These are phyloP conservation scores for Cryptococcus hybrid DNA, from an alignment of 1,284 basidiomycete species.

Conservation along the genomic window DNA sequence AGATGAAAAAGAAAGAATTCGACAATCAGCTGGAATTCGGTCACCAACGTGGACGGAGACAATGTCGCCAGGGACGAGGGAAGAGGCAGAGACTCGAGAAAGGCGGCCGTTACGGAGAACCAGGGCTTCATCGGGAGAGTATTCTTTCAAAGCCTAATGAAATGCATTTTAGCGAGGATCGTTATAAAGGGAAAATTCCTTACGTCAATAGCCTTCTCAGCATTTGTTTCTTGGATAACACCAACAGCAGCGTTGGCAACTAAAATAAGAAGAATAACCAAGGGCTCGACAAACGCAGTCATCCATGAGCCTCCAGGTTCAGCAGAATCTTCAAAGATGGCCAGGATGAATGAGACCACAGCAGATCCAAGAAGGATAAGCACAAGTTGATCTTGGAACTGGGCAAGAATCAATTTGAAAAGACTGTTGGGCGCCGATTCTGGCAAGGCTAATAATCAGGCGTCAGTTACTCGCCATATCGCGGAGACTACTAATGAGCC, in stretches of 20 bases:
- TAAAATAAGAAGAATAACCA: slow-evolving; percentile 89
- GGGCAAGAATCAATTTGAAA: slow-evolving; percentile 91
- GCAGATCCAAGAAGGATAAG: slow-evolving; percentile 91
- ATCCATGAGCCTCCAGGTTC: slow-evolving; percentile 59
- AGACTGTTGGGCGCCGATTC: slow-evolving; percentile 87
- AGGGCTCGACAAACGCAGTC: slow-evolving; percentile 85
- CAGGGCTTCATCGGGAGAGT: slow-evolving; percentile 91
- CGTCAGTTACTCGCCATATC: not conserved
- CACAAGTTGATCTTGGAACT: slow-evolving; percentile 97
- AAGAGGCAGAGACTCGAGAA: slow-evolving; percentile 73
- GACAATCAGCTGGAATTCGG: slow-evolving; percentile 90
- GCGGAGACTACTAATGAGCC: not conserved
- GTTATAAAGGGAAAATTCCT: slow-evolving; percentile 43
- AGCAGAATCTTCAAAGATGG: slow-evolving; percentile 71
- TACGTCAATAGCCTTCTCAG: slow-evolving; percentile 92
- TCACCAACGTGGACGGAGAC: slow-evolving; percentile 86
- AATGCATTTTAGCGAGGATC: not conserved
- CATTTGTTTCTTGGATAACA: slow-evolving; percentile 91
- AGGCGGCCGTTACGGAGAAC: slow-evolving; percentile 73
- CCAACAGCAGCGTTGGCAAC: slow-evolving; percentile 92
- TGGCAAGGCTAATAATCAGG: slow-evolving; percentile 64
- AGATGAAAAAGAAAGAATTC: slow-evolving; percentile 81
- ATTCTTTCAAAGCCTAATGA: slow-evolving; percentile 83
- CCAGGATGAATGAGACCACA: slow-evolving; percentile 83
- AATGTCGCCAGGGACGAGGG: slow-evolving; percentile 91